phyloP scores from a whole-genome alignment of 2,329 filamentous ascomycete species.

The Drechslerella dactyloides region DNA sequence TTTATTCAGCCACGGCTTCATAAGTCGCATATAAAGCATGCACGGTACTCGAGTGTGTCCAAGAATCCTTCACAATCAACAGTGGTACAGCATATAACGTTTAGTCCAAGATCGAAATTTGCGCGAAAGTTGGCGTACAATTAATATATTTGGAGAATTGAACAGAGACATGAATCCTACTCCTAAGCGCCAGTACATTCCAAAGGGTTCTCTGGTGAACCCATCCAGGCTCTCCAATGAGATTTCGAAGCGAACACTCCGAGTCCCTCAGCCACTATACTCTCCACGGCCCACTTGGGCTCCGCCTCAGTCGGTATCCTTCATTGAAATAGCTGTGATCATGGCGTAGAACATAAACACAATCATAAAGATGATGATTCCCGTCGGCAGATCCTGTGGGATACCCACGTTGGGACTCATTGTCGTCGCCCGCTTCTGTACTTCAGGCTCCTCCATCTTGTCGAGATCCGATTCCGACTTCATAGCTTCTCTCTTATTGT shows the following conservation, averaged over 20 bases:
- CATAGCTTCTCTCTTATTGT: constrained; percentile 34
- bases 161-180: background rate
- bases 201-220: background rate
- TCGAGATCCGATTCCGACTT: constrained; percentile 14
- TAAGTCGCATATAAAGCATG: no score
- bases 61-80: no score
- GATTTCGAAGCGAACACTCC: background rate
- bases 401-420: constrained; percentile 37
- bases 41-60: no score
- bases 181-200: background rate
- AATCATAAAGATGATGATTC: constrained; percentile 47
- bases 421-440: constrained; percentile 20
- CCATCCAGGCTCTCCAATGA: background rate
- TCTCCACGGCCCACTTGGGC: no score
- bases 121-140: no score
- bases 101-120: no score
- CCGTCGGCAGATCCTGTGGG: constrained; percentile 31
- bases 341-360: constrained; percentile 47
- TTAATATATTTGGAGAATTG: background rate
- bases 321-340: constrained; percentile 47
- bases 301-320: constrained; percentile 27
- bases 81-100: no score
- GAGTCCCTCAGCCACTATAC: background rate
- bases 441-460: constrained; percentile 9
- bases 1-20: no score